A percentile compares a stretch with the other conserved stretches of the same genome.
These are phyloP conservation scores for Monilinia fructigena DNA, from an alignment of 2,329 filamentous ascomycete genomes.

Conservation along the genomic window DNA sequence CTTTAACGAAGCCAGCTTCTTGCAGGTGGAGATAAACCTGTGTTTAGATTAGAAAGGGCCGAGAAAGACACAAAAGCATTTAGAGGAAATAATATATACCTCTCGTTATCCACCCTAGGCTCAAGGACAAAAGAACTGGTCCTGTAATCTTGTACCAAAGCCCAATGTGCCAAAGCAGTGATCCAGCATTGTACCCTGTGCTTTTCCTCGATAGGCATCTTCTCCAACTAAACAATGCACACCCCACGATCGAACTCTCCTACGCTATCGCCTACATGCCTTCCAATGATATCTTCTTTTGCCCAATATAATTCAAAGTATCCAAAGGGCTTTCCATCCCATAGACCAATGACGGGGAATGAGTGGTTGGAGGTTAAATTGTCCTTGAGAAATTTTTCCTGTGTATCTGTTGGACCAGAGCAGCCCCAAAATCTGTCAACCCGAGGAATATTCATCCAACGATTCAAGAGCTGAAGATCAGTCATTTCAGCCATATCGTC, in stretches of 20 bases:
- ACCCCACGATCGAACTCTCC: conserved; percentile 87
- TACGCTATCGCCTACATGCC: conserved; percentile 63
- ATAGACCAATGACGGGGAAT: conserved; percentile 89
- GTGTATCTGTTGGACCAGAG: conserved; percentile 54
- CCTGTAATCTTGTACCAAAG: conserved; percentile 71
- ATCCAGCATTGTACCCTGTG: conserved; percentile 78
- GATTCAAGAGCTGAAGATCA: conserved; percentile 70
- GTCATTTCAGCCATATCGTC: conserved; percentile 42
- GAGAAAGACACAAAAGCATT: neutral
- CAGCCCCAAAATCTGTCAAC: conserved; percentile 83
- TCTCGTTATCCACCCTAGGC: conserved; percentile 85
- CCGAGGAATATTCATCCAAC: conserved; percentile 85
- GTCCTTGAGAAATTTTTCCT: conserved; percentile 65
- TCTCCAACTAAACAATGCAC: conserved; percentile 89
- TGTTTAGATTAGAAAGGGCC: neutral
- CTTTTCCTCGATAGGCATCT: conserved; percentile 81
- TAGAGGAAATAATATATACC: conserved; percentile 56
- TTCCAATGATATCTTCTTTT: conserved; percentile 81
- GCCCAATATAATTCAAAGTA: conserved; percentile 99
- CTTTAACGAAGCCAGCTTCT: conserved; percentile 76
- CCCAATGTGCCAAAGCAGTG: conserved; percentile 82
- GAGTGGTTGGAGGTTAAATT: conserved; percentile 69
- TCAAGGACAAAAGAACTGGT: conserved; percentile 84
- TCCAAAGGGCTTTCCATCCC: conserved; percentile 92
- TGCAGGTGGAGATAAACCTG: conserved; percentile 69